A percentile compares a stretch with the other conserved stretches of the same genome.
Evolutionary conservation across 192 early-diverging fungal species (phyloP).

Genomic region (Mortierella antarctica): DNA sequence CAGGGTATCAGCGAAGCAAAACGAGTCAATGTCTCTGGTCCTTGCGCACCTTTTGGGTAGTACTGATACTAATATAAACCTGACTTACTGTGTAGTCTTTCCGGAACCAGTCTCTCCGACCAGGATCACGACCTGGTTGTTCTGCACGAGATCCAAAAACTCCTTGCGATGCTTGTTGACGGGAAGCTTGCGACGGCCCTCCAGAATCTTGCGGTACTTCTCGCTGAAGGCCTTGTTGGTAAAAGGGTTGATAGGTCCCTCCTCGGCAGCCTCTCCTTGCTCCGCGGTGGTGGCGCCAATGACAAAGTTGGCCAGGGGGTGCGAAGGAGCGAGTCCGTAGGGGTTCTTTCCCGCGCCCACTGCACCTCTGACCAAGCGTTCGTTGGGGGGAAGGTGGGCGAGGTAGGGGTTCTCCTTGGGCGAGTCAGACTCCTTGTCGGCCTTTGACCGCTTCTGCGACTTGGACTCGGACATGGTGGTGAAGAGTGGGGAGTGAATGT

Average conservation of each 20-base stretch:
- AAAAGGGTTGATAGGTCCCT: conserved; percentile 80
- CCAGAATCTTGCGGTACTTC: conserved; percentile 89
- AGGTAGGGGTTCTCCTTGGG: conserved; percentile 66
- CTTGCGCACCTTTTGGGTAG: too few species aligned
- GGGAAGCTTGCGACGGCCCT: conserved; percentile 88
- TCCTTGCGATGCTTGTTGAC: conserved; percentile 93
- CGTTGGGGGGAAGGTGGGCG: conserved; percentile 56
- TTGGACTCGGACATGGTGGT: conserved; percentile 41
- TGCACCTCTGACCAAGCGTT: conserved; percentile 35
- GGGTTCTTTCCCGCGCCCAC: conserved; percentile 12
- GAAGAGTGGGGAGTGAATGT: neutral
- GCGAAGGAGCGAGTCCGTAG: conserved; percentile 23
- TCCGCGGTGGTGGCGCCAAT: conserved; percentile 86
- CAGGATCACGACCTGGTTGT: conserved; percentile 93
- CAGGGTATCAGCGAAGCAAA: neutral
- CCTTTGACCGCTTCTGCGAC: conserved; percentile 44
- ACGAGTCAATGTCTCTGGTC: neutral
- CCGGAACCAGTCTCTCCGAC: conserved; percentile 99
- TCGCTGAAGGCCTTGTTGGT: conserved; percentile 82
- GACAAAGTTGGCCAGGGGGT: conserved; percentile 62
- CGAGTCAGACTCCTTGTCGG: conserved; percentile 21
- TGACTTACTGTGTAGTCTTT: conserved; percentile 94
- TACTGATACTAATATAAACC: neutral
- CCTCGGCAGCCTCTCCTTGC: conserved; percentile 84
- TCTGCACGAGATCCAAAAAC: conserved; percentile 93